Base-by-base conservation (phyloP, 2,329 filamentous ascomycete species). In the Penicillium sp. region DNA sequence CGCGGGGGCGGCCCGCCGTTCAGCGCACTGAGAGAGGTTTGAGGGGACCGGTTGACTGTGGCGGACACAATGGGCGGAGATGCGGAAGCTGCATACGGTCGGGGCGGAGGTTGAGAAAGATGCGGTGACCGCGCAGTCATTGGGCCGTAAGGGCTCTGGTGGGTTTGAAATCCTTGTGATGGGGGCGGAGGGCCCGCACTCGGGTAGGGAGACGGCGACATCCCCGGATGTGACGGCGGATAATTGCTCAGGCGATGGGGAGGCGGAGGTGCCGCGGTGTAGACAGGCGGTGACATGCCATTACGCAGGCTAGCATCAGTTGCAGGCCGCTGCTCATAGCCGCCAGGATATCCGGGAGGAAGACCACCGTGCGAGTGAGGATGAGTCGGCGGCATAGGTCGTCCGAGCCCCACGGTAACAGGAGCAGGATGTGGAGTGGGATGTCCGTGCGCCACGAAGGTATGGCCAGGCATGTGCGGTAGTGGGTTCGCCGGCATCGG, bases 221-320 rank as follows among this genome's bases (percentile, higher is more conserved):
- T 34, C 16, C 31, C 31, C 14, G 31, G 55, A 26, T 60, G 59
- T 31, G 52, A 60, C 26, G 60, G 57, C 26, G 64, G 58, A 47
- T 65, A 76, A 28, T 77, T 75, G 56, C 80, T 82, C 37, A 77
- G 71, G 29, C 76, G 75, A 27, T 75, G 74, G 16, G 75, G 66
- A 11, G 72, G 71, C 16, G 79, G 58, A 70, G 77, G 34, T 68
- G 55, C 39, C 3, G 69, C 60, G 5, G 72, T 55, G 45, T 61
- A 66, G 36, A 54, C 52, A 44, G 62, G 54, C 36, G 66, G 59
- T 26, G 65, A 59, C 40, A 69, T 58, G 27, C 66, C 66, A 40
- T 69, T 69, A 40, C 66, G 66, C 36, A 66, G 35, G 35, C 50
- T 56, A 20, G 61, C 55, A 40, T 65, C 68, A 8, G 66, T 60